Base-by-base conservation (phyloP, 2,329 filamentous ascomycete genomes). In the Bipolaris cookei region DNA sequence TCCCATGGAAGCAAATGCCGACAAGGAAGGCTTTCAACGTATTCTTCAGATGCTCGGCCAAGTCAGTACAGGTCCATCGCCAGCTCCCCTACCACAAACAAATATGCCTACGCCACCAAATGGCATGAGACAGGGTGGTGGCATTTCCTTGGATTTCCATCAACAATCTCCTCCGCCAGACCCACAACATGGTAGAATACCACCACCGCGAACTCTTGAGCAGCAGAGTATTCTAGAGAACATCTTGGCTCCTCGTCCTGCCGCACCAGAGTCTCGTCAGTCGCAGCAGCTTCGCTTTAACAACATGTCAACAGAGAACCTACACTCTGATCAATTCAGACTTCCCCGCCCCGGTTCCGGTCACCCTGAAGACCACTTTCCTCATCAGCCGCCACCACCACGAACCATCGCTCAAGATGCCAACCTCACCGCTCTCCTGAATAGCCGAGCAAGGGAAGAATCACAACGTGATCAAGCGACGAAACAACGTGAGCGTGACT, bases 1-100 rank as follows among this genome's bases (percentile, higher is more conserved):
- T 51, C 60, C 70, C 8, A 73, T 76, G 51, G 75, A 77, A 18
- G 78, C 81, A 77, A 81, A 75, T 5, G 86, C 88, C 60, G 93
- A 97, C 69, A 91, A 92, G 75, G 90, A 92, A 74, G 93, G 92
- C 1, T 97, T 97, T 76, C 86, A 92, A 63, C 86, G 88, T 42
- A 85, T 97, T 43, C 81, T 97, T 34, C 86, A 90, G 65, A 96
- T 97, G 83, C 84, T 97, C 38, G 89, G 92, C 47, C 79, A 80
- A 44, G 63, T 67, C 35, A 74, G 62, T 28, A 68, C 74, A 4
- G 52, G 60, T 25, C 44, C 62, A 16, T 64, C 61, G 18, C 59
- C 54, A 39, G 45, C 62, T 39, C 51, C 61, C 18, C 66, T 60
- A n/a, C 67, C 60, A 38, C 67, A 61, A 13, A 66, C 65, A 44